Evolutionary conservation across 768 basidiomycete genomes (phyloP), one percentile per base, ranked within the genome.

Genomic region (Russula virescens): DNA sequence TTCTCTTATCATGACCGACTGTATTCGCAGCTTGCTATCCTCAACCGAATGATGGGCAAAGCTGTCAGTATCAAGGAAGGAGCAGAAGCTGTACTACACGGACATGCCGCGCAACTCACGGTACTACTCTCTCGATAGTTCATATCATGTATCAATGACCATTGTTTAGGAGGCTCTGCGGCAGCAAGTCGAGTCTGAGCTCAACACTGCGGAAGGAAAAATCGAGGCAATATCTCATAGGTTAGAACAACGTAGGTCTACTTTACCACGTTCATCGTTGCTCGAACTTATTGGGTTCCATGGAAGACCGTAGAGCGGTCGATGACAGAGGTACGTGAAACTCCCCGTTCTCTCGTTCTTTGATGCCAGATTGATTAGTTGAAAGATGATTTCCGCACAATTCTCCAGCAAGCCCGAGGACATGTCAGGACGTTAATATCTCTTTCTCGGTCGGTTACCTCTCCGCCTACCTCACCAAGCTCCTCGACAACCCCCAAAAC

Each of bases 341-440:
- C 6, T 14, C 5, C 28, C 23, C 28, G 42, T 26, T 8, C n/a
- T n/a, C n/a, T n/a, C n/a, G n/a, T 52, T 26, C 47, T 46, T 35
- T 53, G 23, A 18, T 14, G 28, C 18, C 28, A 11, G 16, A 28
- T 49, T 59, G 26, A 65, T 26, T 7, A 4, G 45, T 38, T 50
- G 34, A 38, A 61, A 81, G 91, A 91, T 63, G 89, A 91, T 71
- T 91, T 88, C 69, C 83, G 84, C 25, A 86, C 86, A 5, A 81
- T 83, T 13, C 76, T 91, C 62, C 82, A 82, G 66, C 85, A 85
- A 67, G 89, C 89, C 3, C 79, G 75, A 26, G 74, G 73, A 25
- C 81, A 78, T 64, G 77, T 92, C 65, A 83, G 80, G 63, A 80
- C 83, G 18, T 76, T 93, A 40, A 72, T 74, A 35, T 74, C 79